Evolutionary conservation across 2,329 filamentous ascomycete species (phyloP), one percentile per base, ranked within the genome.

Genomic region (Hypoxylon sp.): DNA sequence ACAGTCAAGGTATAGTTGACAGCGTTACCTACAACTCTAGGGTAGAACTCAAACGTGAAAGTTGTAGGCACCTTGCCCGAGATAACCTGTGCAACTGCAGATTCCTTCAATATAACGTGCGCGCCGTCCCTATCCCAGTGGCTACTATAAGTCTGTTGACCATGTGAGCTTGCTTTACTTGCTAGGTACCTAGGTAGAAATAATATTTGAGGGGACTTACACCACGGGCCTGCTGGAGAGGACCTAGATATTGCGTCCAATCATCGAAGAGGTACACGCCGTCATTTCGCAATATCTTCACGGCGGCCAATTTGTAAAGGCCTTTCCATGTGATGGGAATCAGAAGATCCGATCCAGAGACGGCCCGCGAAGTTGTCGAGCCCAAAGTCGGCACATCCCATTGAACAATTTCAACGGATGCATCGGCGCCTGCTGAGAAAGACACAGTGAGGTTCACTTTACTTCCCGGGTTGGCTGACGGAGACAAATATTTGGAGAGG

Each of bases 21-120:
- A 0, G 75, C 75, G 75, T 88, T 88, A 25, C 81, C 82, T 5
- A 76, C 74, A 10, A 83, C 82, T 13, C 86, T 77, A 0, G 86
- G 86, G 71, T 82, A 88, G 69, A 87, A 87, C 75, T 88, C 87
- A 65, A 87, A 82, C 0, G 80, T 85, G 60, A 89, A 85, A 0
- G 79, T 81, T 0, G 83, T 82, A 3, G 77, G 76, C 72, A 82
- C 76, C 0, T 81, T 82, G 1, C 80, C 80, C 2, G 78, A 74
- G 34, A 84, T 78, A 5, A 89, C 84, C 0, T 81, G 81, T 51
- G 82, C 77, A 38, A 87, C 73, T 0, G 82, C 82, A 2, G 78
- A 75, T 0, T 79, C 74, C 2, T 78, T 82, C n/a, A 89, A 67
- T 2, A 86, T 82, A 0, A 89, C 77, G 60, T 82, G 75, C 14